phyloP scores from a whole-genome alignment of 805 yeast genomes.

The Priceomyces fermenticarens region DNA sequence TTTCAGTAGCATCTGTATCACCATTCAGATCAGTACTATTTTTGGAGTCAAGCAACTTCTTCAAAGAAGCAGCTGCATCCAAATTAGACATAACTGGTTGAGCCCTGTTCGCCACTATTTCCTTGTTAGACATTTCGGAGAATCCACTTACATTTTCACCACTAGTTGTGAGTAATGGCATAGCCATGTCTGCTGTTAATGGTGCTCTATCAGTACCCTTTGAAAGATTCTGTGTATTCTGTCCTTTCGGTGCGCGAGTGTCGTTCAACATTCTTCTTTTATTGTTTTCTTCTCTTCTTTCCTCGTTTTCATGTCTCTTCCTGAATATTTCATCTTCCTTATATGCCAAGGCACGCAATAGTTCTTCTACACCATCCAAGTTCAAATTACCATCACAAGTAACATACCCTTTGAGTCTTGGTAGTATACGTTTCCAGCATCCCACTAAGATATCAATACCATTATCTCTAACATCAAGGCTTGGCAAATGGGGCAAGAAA shows the following conservation, averaged over 20 bases:
- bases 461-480: constrained; percentile 90
- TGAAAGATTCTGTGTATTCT: constrained; percentile 50
- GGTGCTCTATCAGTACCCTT: constrained; percentile 80
- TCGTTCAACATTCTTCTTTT: constrained; percentile 56
- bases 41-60: constrained; percentile 32
- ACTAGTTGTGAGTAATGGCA: constrained; percentile 74
- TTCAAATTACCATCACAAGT: constrained; percentile 88
- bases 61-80: constrained; percentile 62
- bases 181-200: constrained; percentile 58
- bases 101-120: constrained; percentile 64
- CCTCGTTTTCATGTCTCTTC: constrained; percentile 65
- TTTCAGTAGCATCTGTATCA: neutral
- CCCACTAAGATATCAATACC: constrained; percentile 79
- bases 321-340: constrained; percentile 80
- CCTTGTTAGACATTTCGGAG: constrained; percentile 64
- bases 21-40: constrained; percentile 30
- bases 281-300: constrained; percentile 60
- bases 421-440: constrained; percentile 78
- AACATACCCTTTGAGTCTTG: constrained; percentile 68
- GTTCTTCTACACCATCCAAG: constrained; percentile 68
- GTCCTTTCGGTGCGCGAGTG: constrained; percentile 42
- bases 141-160: constrained; percentile 69
- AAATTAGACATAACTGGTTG: constrained; percentile 70
- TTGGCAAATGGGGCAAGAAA: constrained; percentile 94
- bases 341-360: constrained; percentile 60